Base-by-base conservation (phyloP, 352 stramenopile genomes). In the Plasmopara viticola region DNA sequence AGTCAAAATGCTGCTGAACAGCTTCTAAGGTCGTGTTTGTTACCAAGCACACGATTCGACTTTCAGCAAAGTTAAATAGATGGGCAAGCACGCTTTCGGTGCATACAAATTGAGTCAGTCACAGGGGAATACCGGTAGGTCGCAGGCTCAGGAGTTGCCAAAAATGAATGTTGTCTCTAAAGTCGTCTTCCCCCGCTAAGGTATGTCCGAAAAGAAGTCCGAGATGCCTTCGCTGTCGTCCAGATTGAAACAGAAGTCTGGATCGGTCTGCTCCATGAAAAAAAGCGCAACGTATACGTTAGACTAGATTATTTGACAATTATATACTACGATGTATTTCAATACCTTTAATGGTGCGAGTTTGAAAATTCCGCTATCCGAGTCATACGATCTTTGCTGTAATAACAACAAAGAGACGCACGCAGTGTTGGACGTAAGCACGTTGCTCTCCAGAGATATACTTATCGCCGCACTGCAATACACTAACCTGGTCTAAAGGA, bases 201-300 rank as follows among this genome's bases (percentile, higher is more conserved):
- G 67, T 51, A 81, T 87, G 43, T 90, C 78, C 17, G 81, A 62
- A 58, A 94, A 94, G 53, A 94, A 94, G 53, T 94, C 84, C 37
- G 82, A 92, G 37, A 92, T 90, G 40, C 84, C 82, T 73, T 92
- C 84, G 45, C 61, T 90, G 45, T 92, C 82, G 51, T 92, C 82
- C 33, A 94, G 62, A 52, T 92, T 94, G 62, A 94, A 94, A 63
- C 78, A 89, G 49, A 94, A 94, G 64, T 94, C 84, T 33, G 84
- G 84, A 66, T 94, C 84, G 45, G 82, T 79, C 78, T 90, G 55
- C 31, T 51, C 25, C 62, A 33, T 45, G n/a, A 17, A 4, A 41
- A 18, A 50, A 42, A 58, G 35, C 20, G 20, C 20, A 25, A 25
- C 20, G 20, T 10, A 30, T 14, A 30, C 15, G 33, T 25, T 25